phyloP scores from a whole-genome alignment of 768 basidiomycete genomes.

The Leccinum broughii region DNA sequence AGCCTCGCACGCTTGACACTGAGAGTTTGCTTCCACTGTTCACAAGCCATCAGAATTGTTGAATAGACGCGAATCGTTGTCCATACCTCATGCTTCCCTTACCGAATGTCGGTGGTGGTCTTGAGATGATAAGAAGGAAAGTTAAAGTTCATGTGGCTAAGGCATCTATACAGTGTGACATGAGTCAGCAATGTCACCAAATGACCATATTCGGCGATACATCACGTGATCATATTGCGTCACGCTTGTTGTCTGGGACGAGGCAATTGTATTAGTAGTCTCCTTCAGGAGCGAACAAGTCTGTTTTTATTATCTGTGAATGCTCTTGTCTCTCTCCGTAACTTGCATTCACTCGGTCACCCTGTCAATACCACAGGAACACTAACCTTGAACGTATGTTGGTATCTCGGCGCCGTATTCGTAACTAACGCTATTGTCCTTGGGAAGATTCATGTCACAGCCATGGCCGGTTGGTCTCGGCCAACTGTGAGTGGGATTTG shows the following conservation, averaged over 20 bases:
- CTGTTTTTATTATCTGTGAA: constrained; percentile 11
- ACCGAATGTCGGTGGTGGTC: constrained; percentile 6
- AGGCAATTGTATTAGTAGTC: neutral
- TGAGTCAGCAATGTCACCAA: constrained; percentile 24
- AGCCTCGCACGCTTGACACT: constrained; percentile 99
- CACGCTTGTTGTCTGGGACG: constrained; percentile 21
- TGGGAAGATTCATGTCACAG: constrained; percentile 26
- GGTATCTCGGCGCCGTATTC: neutral
- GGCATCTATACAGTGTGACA: constrained; percentile 38
- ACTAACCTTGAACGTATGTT: constrained; percentile 6
- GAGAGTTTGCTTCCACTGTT: constrained; percentile 74
- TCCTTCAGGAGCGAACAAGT: constrained; percentile 5
- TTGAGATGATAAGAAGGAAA: constrained; percentile 26
- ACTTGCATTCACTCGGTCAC: neutral
- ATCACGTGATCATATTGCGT: constrained; percentile 25
- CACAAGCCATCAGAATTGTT: neutral
- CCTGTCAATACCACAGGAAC: neutral
- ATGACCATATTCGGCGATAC: fast-evolving
- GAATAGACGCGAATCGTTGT: neutral
- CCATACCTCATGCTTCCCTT: constrained; percentile 22
- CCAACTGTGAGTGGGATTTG: constrained; percentile 22
- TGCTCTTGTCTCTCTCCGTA: constrained; percentile 1
- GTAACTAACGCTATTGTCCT: constrained; percentile 9
- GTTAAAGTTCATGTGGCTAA: constrained; percentile 34
- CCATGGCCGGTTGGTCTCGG: constrained; percentile 20